Evolutionary conservation across 1,284 basidiomycete species (phyloP).

Genomic region (Neonothopanus nambi): DNA sequence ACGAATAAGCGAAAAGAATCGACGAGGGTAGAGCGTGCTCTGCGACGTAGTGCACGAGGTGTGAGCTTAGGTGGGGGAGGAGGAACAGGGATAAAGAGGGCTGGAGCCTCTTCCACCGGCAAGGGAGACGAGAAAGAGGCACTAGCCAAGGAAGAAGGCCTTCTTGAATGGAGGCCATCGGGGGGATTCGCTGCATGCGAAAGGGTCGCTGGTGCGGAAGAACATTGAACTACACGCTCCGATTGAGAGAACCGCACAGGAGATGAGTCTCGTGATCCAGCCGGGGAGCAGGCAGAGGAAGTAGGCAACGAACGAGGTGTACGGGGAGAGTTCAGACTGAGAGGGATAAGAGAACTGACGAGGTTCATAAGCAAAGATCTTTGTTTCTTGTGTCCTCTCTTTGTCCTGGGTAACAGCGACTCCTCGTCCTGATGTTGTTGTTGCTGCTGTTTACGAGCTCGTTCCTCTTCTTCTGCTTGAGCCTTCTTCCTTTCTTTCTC

Average conservation of each 20-base stretch:
- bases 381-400: slow-evolving; percentile 54
- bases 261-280: slow-evolving; percentile 16
- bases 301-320: slow-evolving; percentile 18
- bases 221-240: slow-evolving; percentile 13
- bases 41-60: slow-evolving; percentile 53
- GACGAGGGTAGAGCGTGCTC: slow-evolving; percentile 73
- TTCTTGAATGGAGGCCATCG: background rate
- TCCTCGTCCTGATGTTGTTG: background rate
- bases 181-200: slow-evolving; percentile 20
- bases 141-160: background rate
- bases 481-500: slow-evolving; percentile 21
- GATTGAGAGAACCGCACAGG: slow-evolving; percentile 21
- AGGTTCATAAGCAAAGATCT: slow-evolving; percentile 67
- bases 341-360: slow-evolving; percentile 40
- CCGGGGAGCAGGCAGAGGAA: slow-evolving; percentile 7
- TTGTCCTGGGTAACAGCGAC: background rate
- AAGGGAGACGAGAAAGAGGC: slow-evolving; percentile 14
- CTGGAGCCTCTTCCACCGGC: slow-evolving; percentile 1
- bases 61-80: slow-evolving; percentile 29
- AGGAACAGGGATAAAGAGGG: slow-evolving; percentile 23
- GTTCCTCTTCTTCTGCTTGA: slow-evolving; percentile 17
- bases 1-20: slow-evolving; percentile 75
- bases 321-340: slow-evolving; percentile 13
- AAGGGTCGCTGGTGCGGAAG: slow-evolving; percentile 28
- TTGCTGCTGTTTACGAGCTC: slow-evolving; percentile 20